These are phyloP conservation scores for Magnusiomyces magnusii DNA, from an alignment of 1,139 yeast genomes.

Conservation along the genomic window DNA sequence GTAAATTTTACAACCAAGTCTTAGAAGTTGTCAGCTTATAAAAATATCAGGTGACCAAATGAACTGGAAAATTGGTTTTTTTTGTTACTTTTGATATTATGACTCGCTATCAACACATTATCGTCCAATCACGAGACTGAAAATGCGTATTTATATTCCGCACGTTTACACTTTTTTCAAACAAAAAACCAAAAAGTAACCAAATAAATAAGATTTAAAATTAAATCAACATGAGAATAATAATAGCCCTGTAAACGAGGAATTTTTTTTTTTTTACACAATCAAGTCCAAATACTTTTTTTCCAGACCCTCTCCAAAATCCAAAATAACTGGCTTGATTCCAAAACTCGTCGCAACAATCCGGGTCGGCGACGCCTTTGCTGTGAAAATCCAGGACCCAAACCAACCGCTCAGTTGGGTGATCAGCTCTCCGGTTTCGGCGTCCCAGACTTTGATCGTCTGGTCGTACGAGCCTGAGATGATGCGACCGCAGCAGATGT, in stretches of 20 bases:
- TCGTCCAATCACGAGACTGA: too few relatives aligned
- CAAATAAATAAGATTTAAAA: too few relatives aligned
- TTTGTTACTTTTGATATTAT: too few relatives aligned
- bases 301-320: constrained; percentile 29
- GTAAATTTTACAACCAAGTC: not conserved
- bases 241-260: too few relatives aligned
- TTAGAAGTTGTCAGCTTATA: too few relatives aligned
- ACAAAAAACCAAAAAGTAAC: too few relatives aligned
- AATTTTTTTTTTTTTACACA: not conserved
- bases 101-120: too few relatives aligned
- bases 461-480: constrained; percentile 36
- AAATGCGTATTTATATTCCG: too few relatives aligned
- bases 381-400: constrained; percentile 34
- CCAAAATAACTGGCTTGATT: constrained; percentile 30
- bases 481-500: constrained; percentile 24
- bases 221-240: too few relatives aligned
- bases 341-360: constrained; percentile 33
- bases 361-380: constrained; percentile 27
- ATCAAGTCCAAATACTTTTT: constrained; percentile 22
- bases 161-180: too few relatives aligned
- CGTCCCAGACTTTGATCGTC: constrained; percentile 34
- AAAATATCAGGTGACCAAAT: too few relatives aligned
- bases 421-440: constrained; percentile 25
- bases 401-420: constrained; percentile 29
- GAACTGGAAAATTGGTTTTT: too few relatives aligned